Conservation (phyloP, 257 asterid species). For the Paulownia fortunei region DNA sequence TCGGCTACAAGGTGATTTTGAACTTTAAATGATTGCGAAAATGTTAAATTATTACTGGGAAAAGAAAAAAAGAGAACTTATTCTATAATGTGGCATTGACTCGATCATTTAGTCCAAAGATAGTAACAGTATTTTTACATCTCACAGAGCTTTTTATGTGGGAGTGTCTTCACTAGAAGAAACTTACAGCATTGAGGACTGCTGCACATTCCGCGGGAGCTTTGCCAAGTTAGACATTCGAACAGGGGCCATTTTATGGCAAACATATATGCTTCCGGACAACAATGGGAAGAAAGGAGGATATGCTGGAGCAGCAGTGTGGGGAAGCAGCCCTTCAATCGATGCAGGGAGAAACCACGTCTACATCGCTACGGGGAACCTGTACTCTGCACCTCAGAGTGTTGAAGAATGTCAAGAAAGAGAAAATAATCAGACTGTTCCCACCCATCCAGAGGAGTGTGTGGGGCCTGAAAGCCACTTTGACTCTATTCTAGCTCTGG, state of each 20-base stretch:
- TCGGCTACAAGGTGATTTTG: neutral
- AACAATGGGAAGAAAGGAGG: slow-evolving; percentile 44
- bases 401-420: slow-evolving; percentile 43
- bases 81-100: too few species aligned
- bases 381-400: slow-evolving; percentile 47
- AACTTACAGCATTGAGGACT: slow-evolving; percentile 33
- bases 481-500: slow-evolving; percentile 46
- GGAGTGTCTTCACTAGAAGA: slow-evolving; percentile 57
- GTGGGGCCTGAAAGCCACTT: slow-evolving; percentile 47
- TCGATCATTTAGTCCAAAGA: too few species aligned
- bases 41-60: too few species aligned
- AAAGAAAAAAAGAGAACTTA: too few species aligned
- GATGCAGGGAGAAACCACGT: slow-evolving; percentile 43
- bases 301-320: slow-evolving; percentile 58
- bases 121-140: neutral
- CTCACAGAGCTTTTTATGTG: slow-evolving; percentile 41
- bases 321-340: slow-evolving; percentile 71
- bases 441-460: slow-evolving; percentile 41
- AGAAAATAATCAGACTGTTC: slow-evolving; percentile 42
- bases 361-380: slow-evolving; percentile 61
- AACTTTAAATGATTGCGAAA: neutral
- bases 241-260: slow-evolving; percentile 51
- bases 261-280: slow-evolving; percentile 50
- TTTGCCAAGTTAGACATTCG: slow-evolving; percentile 47
- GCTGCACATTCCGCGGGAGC: slow-evolving; percentile 66